Percentiles rank a stretch among this genome's conserved stretches.
phyloP scores from a whole-genome alignment of 495 filamentous ascomycete species.

The Daldinia loculata region DNA sequence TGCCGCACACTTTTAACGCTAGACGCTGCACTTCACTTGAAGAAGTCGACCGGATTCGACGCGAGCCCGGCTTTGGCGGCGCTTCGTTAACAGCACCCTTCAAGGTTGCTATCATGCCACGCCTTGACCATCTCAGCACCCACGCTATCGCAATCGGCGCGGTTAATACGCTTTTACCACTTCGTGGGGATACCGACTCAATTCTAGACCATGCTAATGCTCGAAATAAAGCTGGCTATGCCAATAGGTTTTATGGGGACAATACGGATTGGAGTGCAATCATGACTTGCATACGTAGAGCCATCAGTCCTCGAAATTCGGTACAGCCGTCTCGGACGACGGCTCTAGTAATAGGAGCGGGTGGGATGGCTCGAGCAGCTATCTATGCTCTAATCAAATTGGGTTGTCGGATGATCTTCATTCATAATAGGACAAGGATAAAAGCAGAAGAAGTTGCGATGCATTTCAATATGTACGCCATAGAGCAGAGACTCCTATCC shows the following conservation, averaged over 20 bases:
- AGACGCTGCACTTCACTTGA: conserved; percentile 70
- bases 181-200: conserved; percentile 65
- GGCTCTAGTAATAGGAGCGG: conserved; percentile 78
- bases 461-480: conserved; percentile 71
- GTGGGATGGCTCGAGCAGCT: conserved; percentile 82
- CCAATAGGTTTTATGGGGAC: conserved; percentile 77
- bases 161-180: conserved; percentile 82
- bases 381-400: conserved; percentile 82
- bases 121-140: conserved; percentile 72
- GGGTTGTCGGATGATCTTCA: conserved; percentile 80
- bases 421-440: conserved; percentile 73
- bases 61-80: conserved; percentile 75
- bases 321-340: conserved; percentile 72
- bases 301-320: conserved; percentile 81
- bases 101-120: conserved; percentile 74
- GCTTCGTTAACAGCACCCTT: conserved; percentile 77
- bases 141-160: conserved; percentile 84
- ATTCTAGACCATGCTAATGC: conserved; percentile 73
- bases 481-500: conserved; percentile 46
- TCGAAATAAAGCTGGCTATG: conserved; percentile 70
- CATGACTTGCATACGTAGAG: conserved; percentile 69
- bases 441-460: conserved; percentile 71
- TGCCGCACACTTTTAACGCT: conserved; percentile 76
- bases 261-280: conserved; percentile 89
- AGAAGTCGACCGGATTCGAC: conserved; percentile 67